A percentile compares a stretch with the other conserved stretches of the same genome.
phyloP scores from a whole-genome alignment of 345 rosid species.

The Syzygium aqueum region DNA sequence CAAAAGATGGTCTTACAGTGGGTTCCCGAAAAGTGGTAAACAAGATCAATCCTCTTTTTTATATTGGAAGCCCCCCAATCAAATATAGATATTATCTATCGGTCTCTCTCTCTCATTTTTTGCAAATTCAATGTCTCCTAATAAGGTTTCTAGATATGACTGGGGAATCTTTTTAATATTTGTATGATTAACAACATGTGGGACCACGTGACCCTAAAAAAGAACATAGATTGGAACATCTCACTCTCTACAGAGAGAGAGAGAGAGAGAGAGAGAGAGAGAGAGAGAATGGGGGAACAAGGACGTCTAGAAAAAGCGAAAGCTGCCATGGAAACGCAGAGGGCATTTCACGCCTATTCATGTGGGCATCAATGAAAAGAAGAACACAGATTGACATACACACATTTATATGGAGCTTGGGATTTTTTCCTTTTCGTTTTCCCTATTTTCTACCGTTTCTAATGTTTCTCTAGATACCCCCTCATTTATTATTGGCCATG shows the following conservation, averaged over 20 bases:
- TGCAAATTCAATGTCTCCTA: neutral
- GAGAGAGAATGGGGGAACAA: conserved; percentile 2
- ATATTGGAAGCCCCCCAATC: neutral
- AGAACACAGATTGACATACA: neutral
- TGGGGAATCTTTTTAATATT: conserved; percentile 15
- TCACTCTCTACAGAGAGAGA: neutral
- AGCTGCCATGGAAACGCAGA: conserved; percentile 44
- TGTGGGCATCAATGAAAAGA: conserved; percentile 1
- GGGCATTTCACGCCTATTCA: conserved; percentile 29
- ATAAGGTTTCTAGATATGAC: conserved; percentile 12
- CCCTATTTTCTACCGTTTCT: neutral
- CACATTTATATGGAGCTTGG: neutral
- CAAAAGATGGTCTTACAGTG: neutral
- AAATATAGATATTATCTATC: neutral
- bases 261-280: neutral
- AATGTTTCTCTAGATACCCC: neutral
- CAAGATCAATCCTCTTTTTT: neutral
- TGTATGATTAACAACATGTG: conserved; percentile 31
- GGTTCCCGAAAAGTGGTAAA: neutral
- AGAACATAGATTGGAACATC: conserved; percentile 21
- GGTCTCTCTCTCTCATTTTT: neutral
- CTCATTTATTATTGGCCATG: neutral
- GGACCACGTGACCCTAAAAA: conserved; percentile 22
- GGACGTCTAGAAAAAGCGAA: conserved; percentile 37
- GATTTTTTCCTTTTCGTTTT: neutral